Base-by-base conservation (phyloP, 176 grass and related monocot genomes). In the barley (Hordeum vulgare) region DNA sequence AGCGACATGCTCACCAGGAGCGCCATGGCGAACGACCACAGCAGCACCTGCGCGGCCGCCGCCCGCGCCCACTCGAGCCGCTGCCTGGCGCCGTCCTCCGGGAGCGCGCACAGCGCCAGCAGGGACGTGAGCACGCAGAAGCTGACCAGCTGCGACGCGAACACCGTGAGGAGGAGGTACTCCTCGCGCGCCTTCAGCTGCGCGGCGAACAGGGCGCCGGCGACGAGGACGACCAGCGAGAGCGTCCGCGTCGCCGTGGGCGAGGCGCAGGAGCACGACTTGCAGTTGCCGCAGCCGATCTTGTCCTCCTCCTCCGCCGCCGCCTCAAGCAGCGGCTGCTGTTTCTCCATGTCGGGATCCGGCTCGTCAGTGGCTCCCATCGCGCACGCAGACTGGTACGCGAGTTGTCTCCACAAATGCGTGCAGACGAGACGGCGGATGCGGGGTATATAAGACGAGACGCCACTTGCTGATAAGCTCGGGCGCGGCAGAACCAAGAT, bases 11-110 rank as follows among this genome's bases (percentile, higher is more conserved):
- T 82, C 83, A 53, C 53, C 8, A 75, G 34, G 0, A 90, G 42
- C 21, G 83, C 88, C 83, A 86, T 90, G 79, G 88, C 64, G 44
- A 90, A 54, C 4, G 88, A 86, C 74, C 83, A 90, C 79, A 78
- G 71, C 7, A 90, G 44, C 65, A 86, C 74, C 88, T 82, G 83
- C 57, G 2, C 78, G 31, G 27, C 87, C 61, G 76, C 76, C 7
- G 17, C 15, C 11, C 41, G 24, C 64, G 73, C 62, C 70, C 82
- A 69, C 26, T 39, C 74, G 51, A 57, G 68, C 67, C 25, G 31
- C n/a, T 77, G 66, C 17, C 61, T 6, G 68, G 6, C 7, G 40
- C 49, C 21, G 26, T 14, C 8, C 40, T 77, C 78, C 21, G 56
- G 88, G 73, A 86, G 73, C 27, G 88, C 83, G 79, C 88, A 90